Conservation (phyloP, 495 filamentous ascomycete genomes). For the Annulohypoxylon nitens region DNA sequence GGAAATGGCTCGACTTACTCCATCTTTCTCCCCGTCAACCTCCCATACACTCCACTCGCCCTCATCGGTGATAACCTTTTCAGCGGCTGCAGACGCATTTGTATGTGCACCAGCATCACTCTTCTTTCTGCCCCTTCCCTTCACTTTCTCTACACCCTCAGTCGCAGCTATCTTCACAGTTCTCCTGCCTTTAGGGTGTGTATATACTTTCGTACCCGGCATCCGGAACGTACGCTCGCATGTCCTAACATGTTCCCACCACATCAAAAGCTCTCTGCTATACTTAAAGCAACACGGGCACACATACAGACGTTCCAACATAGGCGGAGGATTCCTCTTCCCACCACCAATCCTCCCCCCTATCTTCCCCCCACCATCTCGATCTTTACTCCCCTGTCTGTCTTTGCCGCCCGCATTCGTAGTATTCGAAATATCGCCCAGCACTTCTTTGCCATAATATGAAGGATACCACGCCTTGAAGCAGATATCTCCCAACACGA, state of each 20-base stretch:
- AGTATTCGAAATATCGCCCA: conserved; percentile 61
- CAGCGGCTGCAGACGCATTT: conserved; percentile 49
- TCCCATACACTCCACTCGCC: conserved; percentile 80
- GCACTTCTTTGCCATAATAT: conserved; percentile 82
- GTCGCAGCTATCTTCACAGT: conserved; percentile 42
- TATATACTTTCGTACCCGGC: conserved; percentile 62
- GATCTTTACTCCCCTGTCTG: conserved; percentile 15
- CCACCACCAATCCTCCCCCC: conserved; percentile 47
- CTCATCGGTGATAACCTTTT: conserved; percentile 68
- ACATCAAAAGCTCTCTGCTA: conserved; percentile 75
- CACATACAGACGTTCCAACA: conserved; percentile 78
- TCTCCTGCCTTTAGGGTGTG: conserved; percentile 59
- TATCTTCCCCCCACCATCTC: conserved; percentile 39
- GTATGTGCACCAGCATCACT: conserved; percentile 44
- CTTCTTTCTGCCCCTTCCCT: conserved; percentile 59
- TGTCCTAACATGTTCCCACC: conserved; percentile 59
- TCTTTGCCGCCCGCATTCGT: conserved; percentile 44
- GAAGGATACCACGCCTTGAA: conserved; percentile 84
- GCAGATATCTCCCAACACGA: conserved; percentile 78
- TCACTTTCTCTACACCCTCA: conserved; percentile 18
- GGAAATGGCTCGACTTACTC: conserved; percentile 60
- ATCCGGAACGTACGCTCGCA: conserved; percentile 59
- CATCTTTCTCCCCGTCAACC: conserved; percentile 87
- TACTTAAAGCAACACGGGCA: conserved; percentile 97
- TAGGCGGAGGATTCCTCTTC: conserved; percentile 55